Percentiles rank a stretch among this genome's conserved stretches.
These are phyloP conservation scores for Yamadazyma endophytica DNA, from an alignment of 805 yeast genomes.

Conservation along the genomic window DNA sequence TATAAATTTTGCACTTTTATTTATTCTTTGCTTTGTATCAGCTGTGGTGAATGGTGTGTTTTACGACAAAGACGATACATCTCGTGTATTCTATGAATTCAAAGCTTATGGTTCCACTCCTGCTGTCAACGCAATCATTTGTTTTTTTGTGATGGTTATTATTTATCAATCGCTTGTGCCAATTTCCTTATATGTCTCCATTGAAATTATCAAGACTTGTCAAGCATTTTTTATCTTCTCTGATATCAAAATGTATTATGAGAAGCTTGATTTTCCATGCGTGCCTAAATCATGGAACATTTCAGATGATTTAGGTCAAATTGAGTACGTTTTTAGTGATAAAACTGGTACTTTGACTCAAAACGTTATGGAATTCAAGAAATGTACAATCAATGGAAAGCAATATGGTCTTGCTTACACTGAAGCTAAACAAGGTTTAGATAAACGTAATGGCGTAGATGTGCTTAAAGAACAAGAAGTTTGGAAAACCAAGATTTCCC, in stretches of 20 bases:
- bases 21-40: constrained; percentile 62
- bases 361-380: constrained; percentile 81
- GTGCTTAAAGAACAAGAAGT: constrained; percentile 55
- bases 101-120: constrained; percentile 67
- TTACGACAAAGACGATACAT: constrained; percentile 42
- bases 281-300: constrained; percentile 83
- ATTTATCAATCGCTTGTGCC: constrained; percentile 79
- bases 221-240: constrained; percentile 79
- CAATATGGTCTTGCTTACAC: constrained; percentile 79
- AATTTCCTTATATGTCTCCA: constrained; percentile 74
- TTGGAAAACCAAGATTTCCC: constrained; percentile 51
- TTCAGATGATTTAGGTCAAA: constrained; percentile 82
- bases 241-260: constrained; percentile 69
- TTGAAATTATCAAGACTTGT: constrained; percentile 77
- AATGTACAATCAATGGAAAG: constrained; percentile 69
- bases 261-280: constrained; percentile 70
- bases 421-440: constrained; percentile 75
- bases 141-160: constrained; percentile 72
- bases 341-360: constrained; percentile 84
- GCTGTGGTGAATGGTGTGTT: constrained; percentile 70
- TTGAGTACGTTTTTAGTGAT: constrained; percentile 80
- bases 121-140: constrained; percentile 63
- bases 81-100: constrained; percentile 64
- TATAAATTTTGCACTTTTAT: constrained; percentile 60
- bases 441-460: constrained; percentile 74